A percentile compares a stretch with the other conserved stretches of the same genome.
Evolutionary conservation across 192 early-diverging fungal species (phyloP).

Genomic region (Chytriomyces hyalinus): DNA sequence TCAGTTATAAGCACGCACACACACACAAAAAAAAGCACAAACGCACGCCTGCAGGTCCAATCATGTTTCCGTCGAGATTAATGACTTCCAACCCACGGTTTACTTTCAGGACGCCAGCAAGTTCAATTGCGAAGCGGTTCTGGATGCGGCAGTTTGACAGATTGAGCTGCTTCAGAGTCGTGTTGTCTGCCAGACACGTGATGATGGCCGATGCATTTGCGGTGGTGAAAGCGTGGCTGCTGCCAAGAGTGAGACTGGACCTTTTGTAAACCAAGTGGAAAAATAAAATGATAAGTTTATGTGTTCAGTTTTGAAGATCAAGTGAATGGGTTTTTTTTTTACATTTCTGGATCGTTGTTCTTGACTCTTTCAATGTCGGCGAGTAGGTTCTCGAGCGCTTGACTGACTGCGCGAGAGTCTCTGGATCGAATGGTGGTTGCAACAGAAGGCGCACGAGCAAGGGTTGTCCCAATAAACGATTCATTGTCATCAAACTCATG

Average conservation of each 20-base stretch:
- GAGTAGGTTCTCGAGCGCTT: not conserved
- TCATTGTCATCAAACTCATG: not conserved
- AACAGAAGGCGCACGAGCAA: not conserved
- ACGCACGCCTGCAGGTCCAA: not conserved
- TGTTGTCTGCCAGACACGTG: not conserved
- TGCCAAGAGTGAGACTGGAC: not conserved
- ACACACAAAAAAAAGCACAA: too few relatives aligned
- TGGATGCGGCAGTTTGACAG: not conserved
- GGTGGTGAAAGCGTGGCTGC: slow-evolving; percentile 1
- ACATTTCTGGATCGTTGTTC: slow-evolving; percentile 4
- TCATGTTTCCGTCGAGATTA: not conserved
- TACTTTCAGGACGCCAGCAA: not conserved
- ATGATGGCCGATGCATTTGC: not conserved
- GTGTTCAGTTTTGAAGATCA: not conserved
- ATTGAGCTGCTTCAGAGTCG: not conserved
- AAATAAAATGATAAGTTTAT: not conserved
- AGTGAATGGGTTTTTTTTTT: not conserved
- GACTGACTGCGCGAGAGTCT: not conserved
- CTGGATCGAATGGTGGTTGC: not conserved
- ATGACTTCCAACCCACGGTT: not conserved
- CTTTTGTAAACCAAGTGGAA: not conserved
- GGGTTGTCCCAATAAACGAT: not conserved
- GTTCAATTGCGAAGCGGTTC: not conserved
- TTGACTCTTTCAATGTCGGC: not conserved
- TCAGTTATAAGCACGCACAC: too few relatives aligned